These are phyloP conservation scores for Porpolomopsis calyptriformis DNA, from an alignment of 768 basidiomycete genomes.

Conservation along the genomic window DNA sequence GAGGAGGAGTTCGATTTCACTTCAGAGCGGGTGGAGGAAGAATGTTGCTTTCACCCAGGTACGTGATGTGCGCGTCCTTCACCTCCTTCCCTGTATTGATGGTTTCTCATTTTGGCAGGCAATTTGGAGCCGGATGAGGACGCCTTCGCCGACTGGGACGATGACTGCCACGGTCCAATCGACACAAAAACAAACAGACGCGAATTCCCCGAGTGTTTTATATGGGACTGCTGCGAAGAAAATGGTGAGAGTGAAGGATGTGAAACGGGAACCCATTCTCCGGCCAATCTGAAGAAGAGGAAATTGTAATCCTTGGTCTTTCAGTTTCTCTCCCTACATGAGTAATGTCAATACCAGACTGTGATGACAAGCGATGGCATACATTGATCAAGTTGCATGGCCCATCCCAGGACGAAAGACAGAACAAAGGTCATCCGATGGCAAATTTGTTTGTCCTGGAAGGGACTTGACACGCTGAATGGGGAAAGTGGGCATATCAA, in stretches of 20 bases:
- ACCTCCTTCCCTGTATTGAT: not conserved
- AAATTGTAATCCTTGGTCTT: not conserved
- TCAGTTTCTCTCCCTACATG: too few relatives aligned
- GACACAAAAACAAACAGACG: slow-evolving; percentile 30
- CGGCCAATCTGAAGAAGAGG: not conserved
- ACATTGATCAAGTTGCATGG: too few relatives aligned
- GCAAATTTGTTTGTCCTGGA: too few relatives aligned
- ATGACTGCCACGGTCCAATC: slow-evolving; percentile 36
- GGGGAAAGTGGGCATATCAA: too few relatives aligned
- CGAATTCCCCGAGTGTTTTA: slow-evolving; percentile 37
- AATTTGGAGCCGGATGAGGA: slow-evolving; percentile 31
- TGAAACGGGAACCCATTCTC: slow-evolving; percentile 26
- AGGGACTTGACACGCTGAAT: too few relatives aligned
- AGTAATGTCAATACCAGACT: too few relatives aligned
- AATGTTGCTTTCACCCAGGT: slow-evolving; percentile 47
- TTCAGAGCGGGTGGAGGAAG: slow-evolving; percentile 24
- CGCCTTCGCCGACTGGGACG: slow-evolving; percentile 37
- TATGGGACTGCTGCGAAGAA: slow-evolving; percentile 41
- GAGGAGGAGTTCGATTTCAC: slow-evolving; percentile 36
- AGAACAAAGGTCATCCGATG: too few relatives aligned
- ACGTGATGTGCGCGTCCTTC: slow-evolving; percentile 8
- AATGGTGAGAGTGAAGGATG: slow-evolving; percentile 30
- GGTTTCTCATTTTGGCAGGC: slow-evolving; percentile 20
- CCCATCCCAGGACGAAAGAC: too few relatives aligned
- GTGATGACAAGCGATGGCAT: too few relatives aligned